Percentiles rank a stretch among this genome's conserved stretches.
Evolutionary conservation across 805 yeast genomes (phyloP).

Genomic region (Kodamaea hsintzibuensis): DNA sequence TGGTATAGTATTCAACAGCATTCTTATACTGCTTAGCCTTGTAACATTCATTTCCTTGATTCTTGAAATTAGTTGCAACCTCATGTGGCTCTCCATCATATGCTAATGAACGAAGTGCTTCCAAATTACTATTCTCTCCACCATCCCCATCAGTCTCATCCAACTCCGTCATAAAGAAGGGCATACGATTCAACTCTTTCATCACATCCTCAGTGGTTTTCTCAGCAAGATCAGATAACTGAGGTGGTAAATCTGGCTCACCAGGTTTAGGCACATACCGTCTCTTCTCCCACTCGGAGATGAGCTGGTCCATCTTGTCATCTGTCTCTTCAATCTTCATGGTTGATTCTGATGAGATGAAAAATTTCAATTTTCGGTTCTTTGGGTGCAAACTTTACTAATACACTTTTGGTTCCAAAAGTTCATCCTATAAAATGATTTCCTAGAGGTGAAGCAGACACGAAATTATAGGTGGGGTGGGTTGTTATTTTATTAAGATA

Average conservation of each 20-base stretch:
- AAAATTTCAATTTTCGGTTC: neutral
- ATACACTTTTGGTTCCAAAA: no score
- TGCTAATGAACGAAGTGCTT: constrained; percentile 87
- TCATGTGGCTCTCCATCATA: constrained; percentile 96
- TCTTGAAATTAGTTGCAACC: constrained; percentile 83
- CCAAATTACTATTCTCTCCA: constrained; percentile 72
- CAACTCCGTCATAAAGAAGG: constrained; percentile 90
- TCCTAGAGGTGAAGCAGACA: no score
- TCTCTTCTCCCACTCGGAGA: constrained; percentile 44
- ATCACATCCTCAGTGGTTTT: constrained; percentile 76
- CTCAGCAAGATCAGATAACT: constrained; percentile 60
- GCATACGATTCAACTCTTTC: constrained; percentile 76
- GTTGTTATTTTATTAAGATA: no score
- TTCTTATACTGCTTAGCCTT: constrained; percentile 67
- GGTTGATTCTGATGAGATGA: neutral
- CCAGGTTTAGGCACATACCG: constrained; percentile 48
- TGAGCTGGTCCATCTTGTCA: constrained; percentile 14
- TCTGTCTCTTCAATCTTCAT: constrained; percentile 19
- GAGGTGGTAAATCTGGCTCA: constrained; percentile 82
- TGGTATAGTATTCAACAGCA: constrained; percentile 77
- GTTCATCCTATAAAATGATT: no score
- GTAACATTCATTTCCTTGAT: constrained; percentile 89
- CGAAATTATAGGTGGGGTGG: no score
- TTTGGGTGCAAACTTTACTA: neutral
- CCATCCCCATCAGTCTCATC: constrained; percentile 77